Evolutionary conservation across 306 rosid genomes (phyloP).

Genomic region (Cyclanthera cordifolia): DNA sequence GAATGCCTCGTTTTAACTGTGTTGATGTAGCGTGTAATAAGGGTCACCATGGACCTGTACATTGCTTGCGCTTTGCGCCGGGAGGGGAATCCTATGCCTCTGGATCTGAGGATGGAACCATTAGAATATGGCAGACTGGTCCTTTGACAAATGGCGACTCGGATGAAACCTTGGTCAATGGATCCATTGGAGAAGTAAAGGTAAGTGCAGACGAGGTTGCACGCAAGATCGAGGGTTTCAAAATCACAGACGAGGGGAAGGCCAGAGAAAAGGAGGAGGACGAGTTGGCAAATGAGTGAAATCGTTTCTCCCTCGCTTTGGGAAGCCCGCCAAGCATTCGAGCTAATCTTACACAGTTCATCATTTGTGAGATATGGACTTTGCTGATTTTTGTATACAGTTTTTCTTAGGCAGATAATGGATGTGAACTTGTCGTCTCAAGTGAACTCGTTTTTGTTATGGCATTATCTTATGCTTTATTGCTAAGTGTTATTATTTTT

Average conservation of each 20-base stretch:
- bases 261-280: conserved; percentile 40
- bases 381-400: conserved; percentile 21
- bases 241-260: conserved; percentile 50
- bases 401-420: conserved; percentile 22
- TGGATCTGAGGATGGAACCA: conserved; percentile 97
- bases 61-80: conserved; percentile 90
- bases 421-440: conserved; percentile 9
- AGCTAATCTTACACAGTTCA: conserved; percentile 1
- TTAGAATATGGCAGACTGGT: conserved; percentile 98
- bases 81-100: conserved; percentile 99
- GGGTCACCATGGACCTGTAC: conserved; percentile 99
- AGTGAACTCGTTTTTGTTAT: conserved; percentile 1
- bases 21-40: conserved; percentile 89
- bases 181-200: conserved; percentile 46
- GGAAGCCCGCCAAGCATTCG: background rate
- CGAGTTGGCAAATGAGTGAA: conserved; percentile 46
- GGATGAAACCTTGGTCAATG: conserved; percentile 39
- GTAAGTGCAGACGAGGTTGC: conserved; percentile 57
- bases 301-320: conserved; percentile 2
- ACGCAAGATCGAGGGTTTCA: conserved; percentile 70
- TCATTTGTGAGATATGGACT: conserved; percentile 13
- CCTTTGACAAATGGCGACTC: conserved; percentile 52
- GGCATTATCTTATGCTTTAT: background rate
- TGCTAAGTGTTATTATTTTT: background rate
- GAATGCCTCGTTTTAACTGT: conserved; percentile 9